Evolutionary conservation across 192 early-diverging fungal species (phyloP).

Genomic region (Funneliformis mosseae): DNA sequence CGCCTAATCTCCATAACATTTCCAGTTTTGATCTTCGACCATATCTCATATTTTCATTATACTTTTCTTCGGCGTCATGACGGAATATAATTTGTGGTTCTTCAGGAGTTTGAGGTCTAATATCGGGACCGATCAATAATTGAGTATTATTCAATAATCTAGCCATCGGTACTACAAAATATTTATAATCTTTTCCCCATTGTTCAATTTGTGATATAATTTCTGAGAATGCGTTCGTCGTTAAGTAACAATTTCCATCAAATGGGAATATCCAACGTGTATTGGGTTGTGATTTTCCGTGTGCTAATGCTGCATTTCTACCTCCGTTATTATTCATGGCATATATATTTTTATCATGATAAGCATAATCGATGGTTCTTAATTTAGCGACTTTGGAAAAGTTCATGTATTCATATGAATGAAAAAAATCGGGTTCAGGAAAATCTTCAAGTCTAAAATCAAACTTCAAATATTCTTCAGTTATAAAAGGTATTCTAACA

Average conservation of each 20-base stretch:
- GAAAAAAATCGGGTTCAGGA: conserved; percentile 63
- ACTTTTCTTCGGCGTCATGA: conserved; percentile 56
- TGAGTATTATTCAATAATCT: conserved; percentile 60
- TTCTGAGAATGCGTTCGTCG: conserved; percentile 54
- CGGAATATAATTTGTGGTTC: conserved; percentile 66
- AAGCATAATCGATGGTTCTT: conserved; percentile 60
- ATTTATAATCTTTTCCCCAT: conserved; percentile 54
- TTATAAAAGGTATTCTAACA: conserved; percentile 56
- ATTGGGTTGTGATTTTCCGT: conserved; percentile 50
- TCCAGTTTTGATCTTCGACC: conserved; percentile 67
- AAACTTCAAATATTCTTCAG: conserved; percentile 53
- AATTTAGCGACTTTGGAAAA: conserved; percentile 62
- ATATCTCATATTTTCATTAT: conserved; percentile 63
- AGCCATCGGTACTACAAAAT: conserved; percentile 66
- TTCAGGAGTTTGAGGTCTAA: conserved; percentile 57
- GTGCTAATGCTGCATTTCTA: conserved; percentile 56
- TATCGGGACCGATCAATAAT: conserved; percentile 52
- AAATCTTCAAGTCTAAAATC: conserved; percentile 66
- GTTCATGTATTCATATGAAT: conserved; percentile 59
- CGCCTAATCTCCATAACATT: conserved; percentile 59
- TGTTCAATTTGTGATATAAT: conserved; percentile 51
- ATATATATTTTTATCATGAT: conserved; percentile 67
- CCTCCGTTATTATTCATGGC: conserved; percentile 73
- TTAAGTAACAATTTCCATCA: conserved; percentile 66
- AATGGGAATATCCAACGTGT: conserved; percentile 65